Evolutionary conservation across 1,139 yeast species (phyloP).

Genomic region (Saccharomyces hybrid): DNA sequence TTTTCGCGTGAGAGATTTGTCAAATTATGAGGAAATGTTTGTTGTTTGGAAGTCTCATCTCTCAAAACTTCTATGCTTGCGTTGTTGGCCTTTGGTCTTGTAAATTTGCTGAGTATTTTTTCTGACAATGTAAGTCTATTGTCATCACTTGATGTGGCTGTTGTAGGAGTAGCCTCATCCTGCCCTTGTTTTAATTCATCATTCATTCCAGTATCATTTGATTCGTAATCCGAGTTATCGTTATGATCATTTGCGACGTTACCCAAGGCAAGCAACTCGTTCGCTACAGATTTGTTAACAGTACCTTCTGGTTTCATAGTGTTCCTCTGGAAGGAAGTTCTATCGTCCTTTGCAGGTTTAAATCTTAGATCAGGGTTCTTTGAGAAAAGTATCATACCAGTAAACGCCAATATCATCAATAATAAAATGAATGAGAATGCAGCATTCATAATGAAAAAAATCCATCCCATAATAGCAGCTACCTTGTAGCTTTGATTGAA

Average conservation of each 20-base stretch:
- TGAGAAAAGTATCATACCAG: conserved; percentile 48
- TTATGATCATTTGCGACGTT: conserved; percentile 68
- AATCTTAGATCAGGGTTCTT: conserved; percentile 80
- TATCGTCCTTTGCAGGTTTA: conserved; percentile 74
- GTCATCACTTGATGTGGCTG: not conserved
- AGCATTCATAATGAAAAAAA: conserved; percentile 68
- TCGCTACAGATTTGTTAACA: conserved; percentile 29
- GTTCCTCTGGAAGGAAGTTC: conserved; percentile 65
- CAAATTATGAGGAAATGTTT: not conserved
- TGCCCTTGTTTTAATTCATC: not conserved
- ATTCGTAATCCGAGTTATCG: conserved; percentile 35
- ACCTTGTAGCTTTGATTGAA: conserved; percentile 63
- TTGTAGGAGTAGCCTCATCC: not conserved
- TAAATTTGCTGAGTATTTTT: conserved; percentile 18
- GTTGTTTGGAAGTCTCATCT: not conserved
- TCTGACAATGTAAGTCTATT: conserved; percentile 12
- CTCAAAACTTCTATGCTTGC: conserved; percentile 2
- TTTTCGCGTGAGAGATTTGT: not conserved
- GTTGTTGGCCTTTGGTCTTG: conserved; percentile 12
- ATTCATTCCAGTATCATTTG: conserved; percentile 9
- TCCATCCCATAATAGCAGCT: conserved; percentile 72
- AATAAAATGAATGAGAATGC: conserved; percentile 62
- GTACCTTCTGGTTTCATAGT: conserved; percentile 38
- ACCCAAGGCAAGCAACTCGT: conserved; percentile 39
- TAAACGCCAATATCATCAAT: conserved; percentile 51